A percentile compares a stretch with the other conserved stretches of the same genome.
These are phyloP conservation scores for Solanum stenotomum DNA, from an alignment of 257 asterid genomes.

Conservation along the genomic window DNA sequence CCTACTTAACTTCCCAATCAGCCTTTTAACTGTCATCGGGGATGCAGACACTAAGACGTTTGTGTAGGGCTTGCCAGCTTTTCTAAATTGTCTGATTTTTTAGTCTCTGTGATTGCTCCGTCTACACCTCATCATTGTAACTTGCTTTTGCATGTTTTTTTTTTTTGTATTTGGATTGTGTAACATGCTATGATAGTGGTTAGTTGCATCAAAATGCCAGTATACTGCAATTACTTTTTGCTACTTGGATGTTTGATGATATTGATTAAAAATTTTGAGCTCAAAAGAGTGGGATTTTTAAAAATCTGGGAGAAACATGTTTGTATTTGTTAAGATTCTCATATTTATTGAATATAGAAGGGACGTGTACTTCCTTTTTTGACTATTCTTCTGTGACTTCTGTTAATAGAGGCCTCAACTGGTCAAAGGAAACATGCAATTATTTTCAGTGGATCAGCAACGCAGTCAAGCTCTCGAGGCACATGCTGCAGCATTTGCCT, in stretches of 20 bases:
- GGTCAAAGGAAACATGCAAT: constrained; percentile 97
- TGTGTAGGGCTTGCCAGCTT: not conserved
- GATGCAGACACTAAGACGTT: not conserved
- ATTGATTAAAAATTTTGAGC: not conserved
- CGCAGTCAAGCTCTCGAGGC: constrained; percentile 99
- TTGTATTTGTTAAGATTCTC: not conserved
- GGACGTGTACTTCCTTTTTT: not conserved
- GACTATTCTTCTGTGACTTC: constrained; percentile 1
- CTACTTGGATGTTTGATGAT: not conserved
- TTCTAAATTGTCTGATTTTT: not conserved
- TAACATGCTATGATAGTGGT: not conserved
- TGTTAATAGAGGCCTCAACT: constrained; percentile 75
- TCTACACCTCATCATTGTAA: not conserved
- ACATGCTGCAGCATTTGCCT: constrained; percentile 94
- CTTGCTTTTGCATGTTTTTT: not conserved
- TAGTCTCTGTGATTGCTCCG: not conserved
- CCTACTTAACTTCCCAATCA: not conserved
- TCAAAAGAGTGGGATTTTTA: not conserved
- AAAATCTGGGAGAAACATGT: not conserved
- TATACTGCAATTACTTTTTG: not conserved
- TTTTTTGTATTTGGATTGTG: not conserved
- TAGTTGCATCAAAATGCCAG: not conserved
- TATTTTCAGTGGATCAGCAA: constrained; percentile 91
- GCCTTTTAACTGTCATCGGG: not conserved
- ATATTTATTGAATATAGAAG: not conserved